A percentile compares a stretch with the other conserved stretches of the same genome.
phyloP scores from a whole-genome alignment of 2,329 filamentous ascomycete genomes.

The Hysterium pulicare region DNA sequence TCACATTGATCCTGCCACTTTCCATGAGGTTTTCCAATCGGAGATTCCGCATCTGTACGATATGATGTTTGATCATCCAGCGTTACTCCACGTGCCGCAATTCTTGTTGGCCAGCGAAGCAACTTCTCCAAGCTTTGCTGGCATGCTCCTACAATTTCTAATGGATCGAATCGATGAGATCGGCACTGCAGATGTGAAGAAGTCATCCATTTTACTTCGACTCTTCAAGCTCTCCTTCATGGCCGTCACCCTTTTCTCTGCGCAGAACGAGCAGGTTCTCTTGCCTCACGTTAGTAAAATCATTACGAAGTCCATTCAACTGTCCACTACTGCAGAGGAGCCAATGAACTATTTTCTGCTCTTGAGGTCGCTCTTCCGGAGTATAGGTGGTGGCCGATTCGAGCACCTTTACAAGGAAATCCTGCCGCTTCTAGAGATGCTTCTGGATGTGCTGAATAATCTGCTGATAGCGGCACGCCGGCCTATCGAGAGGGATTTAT shows the following conservation, averaged over 20 bases:
- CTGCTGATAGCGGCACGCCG: slow-evolving; percentile 86
- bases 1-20: slow-evolving; percentile 95
- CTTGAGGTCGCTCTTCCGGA: slow-evolving; percentile 86
- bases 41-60: slow-evolving; percentile 96
- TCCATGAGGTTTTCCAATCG: slow-evolving; percentile 96
- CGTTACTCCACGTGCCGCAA: slow-evolving; percentile 90
- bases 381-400: slow-evolving; percentile 95
- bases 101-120: slow-evolving; percentile 99
- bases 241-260: slow-evolving; percentile 94
- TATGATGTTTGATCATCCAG: slow-evolving; percentile 96
- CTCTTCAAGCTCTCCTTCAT: slow-evolving; percentile 99
- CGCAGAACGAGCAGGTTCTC: slow-evolving; percentile 92
- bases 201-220: slow-evolving; percentile 85
- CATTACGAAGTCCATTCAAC: slow-evolving; percentile 92
- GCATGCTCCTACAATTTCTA: slow-evolving; percentile 94
- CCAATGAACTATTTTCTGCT: slow-evolving; percentile 99
- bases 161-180: slow-evolving; percentile 97
- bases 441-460: slow-evolving; percentile 95
- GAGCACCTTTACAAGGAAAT: slow-evolving; percentile 99
- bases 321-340: slow-evolving; percentile 92
- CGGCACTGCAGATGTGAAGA: slow-evolving; percentile 84
- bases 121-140: slow-evolving; percentile 94
- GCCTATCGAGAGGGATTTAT: slow-evolving; percentile 86
- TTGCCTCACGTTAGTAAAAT: slow-evolving; percentile 96
- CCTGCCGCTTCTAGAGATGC: slow-evolving; percentile 90